phyloP scores from a whole-genome alignment of 768 basidiomycete genomes.

The Suillus hirtellus region DNA sequence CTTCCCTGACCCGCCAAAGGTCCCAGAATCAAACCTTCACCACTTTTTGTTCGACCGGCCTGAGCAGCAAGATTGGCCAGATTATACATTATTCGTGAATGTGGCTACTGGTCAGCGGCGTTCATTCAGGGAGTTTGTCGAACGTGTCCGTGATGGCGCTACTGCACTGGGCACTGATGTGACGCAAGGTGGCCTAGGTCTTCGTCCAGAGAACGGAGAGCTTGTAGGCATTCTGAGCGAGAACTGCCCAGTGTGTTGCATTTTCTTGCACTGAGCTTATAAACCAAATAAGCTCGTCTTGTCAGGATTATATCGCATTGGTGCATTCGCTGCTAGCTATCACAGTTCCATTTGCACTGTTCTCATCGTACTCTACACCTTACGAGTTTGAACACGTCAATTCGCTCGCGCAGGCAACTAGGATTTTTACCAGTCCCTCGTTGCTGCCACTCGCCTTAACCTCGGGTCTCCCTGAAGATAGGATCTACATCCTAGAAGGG shows the following conservation, averaged over 20 bases:
- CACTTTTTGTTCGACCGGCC: constrained; percentile 54
- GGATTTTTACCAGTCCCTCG: background rate
- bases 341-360: background rate
- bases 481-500: background rate
- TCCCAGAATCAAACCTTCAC: constrained; percentile 55
- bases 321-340: background rate
- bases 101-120: constrained; percentile 48
- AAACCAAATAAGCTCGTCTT: background rate
- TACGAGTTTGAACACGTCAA: background rate
- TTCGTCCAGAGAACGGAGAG: background rate
- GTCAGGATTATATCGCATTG: background rate
- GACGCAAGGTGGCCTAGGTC: background rate
- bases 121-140: constrained; percentile 49
- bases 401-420: background rate
- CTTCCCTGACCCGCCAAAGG: constrained; percentile 51
- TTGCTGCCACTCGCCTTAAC: background rate
- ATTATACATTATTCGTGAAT: constrained; percentile 59
- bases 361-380: background rate
- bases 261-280: background rate
- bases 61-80: constrained; percentile 54
- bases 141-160: constrained; percentile 52
- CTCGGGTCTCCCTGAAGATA: background rate
- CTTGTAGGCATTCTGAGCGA: background rate
- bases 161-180: constrained; percentile 52
- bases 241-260: background rate